Evolutionary conservation across 1,139 yeast genomes (phyloP).

Genomic region (Blastobotrys aristatus): DNA sequence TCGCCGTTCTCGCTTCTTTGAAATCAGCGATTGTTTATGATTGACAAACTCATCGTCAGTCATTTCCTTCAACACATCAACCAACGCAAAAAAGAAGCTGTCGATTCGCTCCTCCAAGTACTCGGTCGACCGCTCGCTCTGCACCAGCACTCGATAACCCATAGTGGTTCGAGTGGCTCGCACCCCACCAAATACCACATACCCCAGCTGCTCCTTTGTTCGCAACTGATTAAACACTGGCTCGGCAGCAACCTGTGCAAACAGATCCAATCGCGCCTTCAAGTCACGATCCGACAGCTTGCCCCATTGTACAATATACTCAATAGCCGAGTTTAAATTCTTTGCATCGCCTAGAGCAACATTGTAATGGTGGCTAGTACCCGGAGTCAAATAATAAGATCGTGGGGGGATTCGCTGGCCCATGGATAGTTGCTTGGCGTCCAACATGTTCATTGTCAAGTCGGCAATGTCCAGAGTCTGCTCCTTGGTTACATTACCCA

Average conservation of each 20-base stretch:
- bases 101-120: constrained; percentile 76
- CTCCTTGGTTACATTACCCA: constrained; percentile 64
- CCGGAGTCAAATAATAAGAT: constrained; percentile 46
- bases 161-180: constrained; percentile 65
- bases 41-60: constrained; percentile 59
- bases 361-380: constrained; percentile 47
- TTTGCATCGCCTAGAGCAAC: constrained; percentile 54
- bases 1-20: constrained; percentile 61
- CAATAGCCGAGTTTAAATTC: constrained; percentile 81
- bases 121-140: constrained; percentile 72
- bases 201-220: constrained; percentile 89
- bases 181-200: constrained; percentile 79
- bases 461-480: constrained; percentile 51
- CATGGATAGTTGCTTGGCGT: constrained; percentile 29
- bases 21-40: constrained; percentile 63
- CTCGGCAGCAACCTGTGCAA: constrained; percentile 70
- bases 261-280: constrained; percentile 54
- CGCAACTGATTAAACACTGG: constrained; percentile 87
- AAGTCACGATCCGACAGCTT: constrained; percentile 37
- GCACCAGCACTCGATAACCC: constrained; percentile 76
- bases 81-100: constrained; percentile 48
- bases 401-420: constrained; percentile 45
- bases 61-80: constrained; percentile 40
- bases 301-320: constrained; percentile 69
- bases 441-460: constrained; percentile 36